Base-by-base conservation (phyloP, 1,284 basidiomycete species). In the Rhodotorula mucilaginosa region DNA sequence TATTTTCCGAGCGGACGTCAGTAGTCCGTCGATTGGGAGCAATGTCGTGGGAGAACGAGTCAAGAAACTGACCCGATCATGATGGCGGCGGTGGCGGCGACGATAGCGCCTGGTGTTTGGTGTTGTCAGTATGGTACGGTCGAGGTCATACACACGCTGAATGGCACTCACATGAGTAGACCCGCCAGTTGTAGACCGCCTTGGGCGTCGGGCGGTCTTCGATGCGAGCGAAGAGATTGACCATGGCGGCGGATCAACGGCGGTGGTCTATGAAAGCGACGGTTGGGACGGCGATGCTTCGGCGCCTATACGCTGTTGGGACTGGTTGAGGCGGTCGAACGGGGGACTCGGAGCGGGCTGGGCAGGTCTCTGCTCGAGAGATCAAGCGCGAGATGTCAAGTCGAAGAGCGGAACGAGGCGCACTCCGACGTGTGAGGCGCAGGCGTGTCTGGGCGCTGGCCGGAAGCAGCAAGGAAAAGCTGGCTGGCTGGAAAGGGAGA, bases 141-240 rank as follows among this genome's bases (percentile, higher is more conserved):
- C 39, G 39, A 44, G 10, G 39, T 1, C 39, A 44, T 44, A 13
- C 12, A 10, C 23, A 52, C 3, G 3, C 51, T 8, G 3, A 5
- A n/a, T 10, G 4, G 23, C 0, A 52, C 51, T 52, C 51, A 58
- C 21, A 52, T 18, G 49, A 7, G 39, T 54, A 63, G 0, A 63
- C 61, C 13, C 51, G 49, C 51, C 58, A 82, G 76, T 86, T 86
- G 82, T 86, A 86, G 31, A 86, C 82, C 60, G 83, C 80, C 63
- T 75, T 75, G 10, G 83, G 83, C n/a, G 83, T 83, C 2, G 83
- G 82, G 3, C 84, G 74, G 76, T 84, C 83, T 69, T 84, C 84
- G 19, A 69, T 8, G 72, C 74, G 72, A 29, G 39, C 49, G 21
- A 69, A 69, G 26, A 69, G 58, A 6, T 65, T 68, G 67, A 68